A percentile compares a stretch with the other conserved stretches of the same genome.
These are phyloP conservation scores for Zostera marina DNA, from an alignment of 116 monocot species.

Conservation along the genomic window DNA sequence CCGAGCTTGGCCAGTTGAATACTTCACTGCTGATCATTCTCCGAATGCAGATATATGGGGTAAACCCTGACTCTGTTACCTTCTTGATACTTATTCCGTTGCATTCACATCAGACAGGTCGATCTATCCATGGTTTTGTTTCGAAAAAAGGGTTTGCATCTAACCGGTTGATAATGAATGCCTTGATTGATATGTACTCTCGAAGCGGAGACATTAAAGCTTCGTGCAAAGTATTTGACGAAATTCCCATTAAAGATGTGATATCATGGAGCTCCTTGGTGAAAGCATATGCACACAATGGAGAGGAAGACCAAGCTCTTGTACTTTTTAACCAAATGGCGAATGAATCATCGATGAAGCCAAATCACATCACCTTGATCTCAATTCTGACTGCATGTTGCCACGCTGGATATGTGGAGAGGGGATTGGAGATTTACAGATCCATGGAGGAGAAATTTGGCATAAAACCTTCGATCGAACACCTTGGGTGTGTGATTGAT, in stretches of 20 bases:
- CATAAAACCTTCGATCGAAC: conserved; percentile 42
- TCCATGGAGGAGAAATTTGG: conserved; percentile 41
- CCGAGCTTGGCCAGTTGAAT: conserved; percentile 17
- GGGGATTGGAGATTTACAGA: conserved; percentile 25
- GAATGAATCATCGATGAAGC: conserved; percentile 17
- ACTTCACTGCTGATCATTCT: conserved; percentile 13
- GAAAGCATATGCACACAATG: conserved; percentile 45
- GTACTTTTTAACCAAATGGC: conserved; percentile 24
- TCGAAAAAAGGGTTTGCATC: conserved; percentile 43
- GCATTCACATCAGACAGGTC: conserved; percentile 18
- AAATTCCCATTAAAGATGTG: conserved; percentile 39
- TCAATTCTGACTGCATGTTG: conserved; percentile 59
- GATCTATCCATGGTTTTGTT: conserved; percentile 28
- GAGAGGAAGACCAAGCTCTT: conserved; percentile 24
- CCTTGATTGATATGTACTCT: conserved; percentile 53
- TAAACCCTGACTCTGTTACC: conserved; percentile 26
- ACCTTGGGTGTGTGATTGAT: conserved; percentile 46
- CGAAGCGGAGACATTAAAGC: conserved; percentile 29
- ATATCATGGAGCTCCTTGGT: conserved; percentile 71
- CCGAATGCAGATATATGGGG: conserved; percentile 45
- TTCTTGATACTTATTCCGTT: conserved; percentile 29
- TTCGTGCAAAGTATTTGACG: conserved; percentile 26
- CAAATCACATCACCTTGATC: conserved; percentile 58
- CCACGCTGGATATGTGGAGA: conserved; percentile 41
- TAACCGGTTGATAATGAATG: conserved; percentile 28